Percentiles rank a stretch among this genome's conserved stretches.
Conservation (phyloP, 148 eudicot genomes). For the Bassia scoparia region DNA sequence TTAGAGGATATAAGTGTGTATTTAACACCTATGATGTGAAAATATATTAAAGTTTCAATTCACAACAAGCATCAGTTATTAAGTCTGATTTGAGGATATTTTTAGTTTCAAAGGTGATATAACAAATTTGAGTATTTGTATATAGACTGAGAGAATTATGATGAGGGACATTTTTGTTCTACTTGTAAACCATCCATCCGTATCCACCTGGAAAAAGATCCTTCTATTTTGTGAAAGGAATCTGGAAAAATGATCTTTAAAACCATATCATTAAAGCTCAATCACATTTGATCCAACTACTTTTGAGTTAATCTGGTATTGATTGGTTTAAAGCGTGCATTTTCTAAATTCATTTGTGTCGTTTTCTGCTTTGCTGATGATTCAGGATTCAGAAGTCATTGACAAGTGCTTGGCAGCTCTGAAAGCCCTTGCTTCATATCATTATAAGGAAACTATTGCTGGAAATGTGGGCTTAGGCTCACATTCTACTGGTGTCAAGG, state of each 20-base stretch:
- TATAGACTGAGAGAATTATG: no score
- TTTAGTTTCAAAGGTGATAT: no score
- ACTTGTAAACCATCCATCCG: not conserved
- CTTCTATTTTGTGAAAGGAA: no score
- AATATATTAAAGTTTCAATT: not conserved
- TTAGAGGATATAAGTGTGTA: no score
- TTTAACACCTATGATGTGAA: no score
- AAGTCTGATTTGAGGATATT: no score
- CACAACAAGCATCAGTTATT: not conserved
- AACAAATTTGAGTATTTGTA: no score
- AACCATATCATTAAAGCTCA: not conserved
- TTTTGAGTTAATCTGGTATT: not conserved
- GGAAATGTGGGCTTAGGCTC: conserved; percentile 77
- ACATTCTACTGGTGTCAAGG: conserved; percentile 59
- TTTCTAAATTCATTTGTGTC: not conserved
- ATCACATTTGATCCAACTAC: not conserved
- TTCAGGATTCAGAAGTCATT: conserved; percentile 70
- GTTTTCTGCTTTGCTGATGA: conserved; percentile 8
- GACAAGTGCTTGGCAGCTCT: conserved; percentile 76
- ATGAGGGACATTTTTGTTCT: no score
- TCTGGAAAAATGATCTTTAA: not conserved
- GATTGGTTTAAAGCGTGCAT: not conserved
- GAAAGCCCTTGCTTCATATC: conserved; percentile 83
- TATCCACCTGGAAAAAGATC: not conserved
- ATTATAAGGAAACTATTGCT: conserved; percentile 64